Base-by-base conservation (phyloP, 208 protist species). In the Ichthyophonus hoferi region DNA sequence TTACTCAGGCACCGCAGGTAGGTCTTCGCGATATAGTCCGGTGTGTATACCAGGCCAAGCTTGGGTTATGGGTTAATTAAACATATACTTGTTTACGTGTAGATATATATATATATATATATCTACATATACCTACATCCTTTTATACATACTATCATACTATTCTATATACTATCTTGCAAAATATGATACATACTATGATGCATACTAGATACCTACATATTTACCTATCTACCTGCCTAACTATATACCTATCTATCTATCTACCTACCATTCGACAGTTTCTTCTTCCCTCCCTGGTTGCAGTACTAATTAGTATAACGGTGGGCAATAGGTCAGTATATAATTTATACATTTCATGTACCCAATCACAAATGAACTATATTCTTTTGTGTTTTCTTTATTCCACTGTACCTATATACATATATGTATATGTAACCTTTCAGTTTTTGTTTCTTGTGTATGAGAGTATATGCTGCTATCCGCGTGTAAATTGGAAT, bases 221-320 rank as follows among this genome's bases (percentile, higher is more conserved):
- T 67, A 67, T 67, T n/a, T 67, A 67, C 31, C 12, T 67, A 67
- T 67, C 12, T 67, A 67, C 31, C 12, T 67, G 31, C 31, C 12
- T 67, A 67, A n/a, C 12, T 67, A 67, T 67, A 67, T 67, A 67
- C 31, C 12, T 67, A 67, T 67, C 12, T 67, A 67, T 67, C 12
- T 67, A 67, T 67, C 0, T 76, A n/a, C 24, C 31, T 58, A 33
- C 0, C 37, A 0, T 89, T 24, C 0, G 77, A 12, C 40, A 76
- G 43, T 89, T 90, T 38, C 17, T 90, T 1, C 43, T 87, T 2
- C 88, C 88, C 58, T 35, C 86, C 12, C 41, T 90, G 3, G 14
- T 90, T 40, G 42, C 85, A 24, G 76, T 50, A 7, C 7, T 89
- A 7, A 50, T 90, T 82, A 35, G 82, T 41, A 79, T 35, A 41